These are phyloP conservation scores for Cryptosporidium xiaoi DNA, from an alignment of 169 alveolate species.

Conservation along the genomic window DNA sequence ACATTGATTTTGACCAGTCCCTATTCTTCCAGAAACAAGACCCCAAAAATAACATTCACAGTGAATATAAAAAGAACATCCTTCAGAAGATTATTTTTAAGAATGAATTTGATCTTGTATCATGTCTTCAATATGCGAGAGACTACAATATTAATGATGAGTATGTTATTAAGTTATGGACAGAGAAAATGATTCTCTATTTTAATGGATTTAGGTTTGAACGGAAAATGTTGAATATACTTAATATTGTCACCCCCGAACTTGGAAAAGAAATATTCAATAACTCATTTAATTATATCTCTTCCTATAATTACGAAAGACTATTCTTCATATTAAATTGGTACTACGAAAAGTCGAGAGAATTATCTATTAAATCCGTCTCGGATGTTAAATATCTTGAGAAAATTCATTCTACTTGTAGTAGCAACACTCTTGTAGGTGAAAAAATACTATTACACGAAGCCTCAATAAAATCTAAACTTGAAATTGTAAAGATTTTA, in stretches of 20 bases:
- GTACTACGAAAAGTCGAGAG: background rate
- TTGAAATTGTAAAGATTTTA: conserved; percentile 26
- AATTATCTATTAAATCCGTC: background rate
- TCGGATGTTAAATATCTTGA: background rate
- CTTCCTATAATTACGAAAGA: conserved; percentile 65
- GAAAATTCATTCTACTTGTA: background rate
- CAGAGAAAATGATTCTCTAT: conserved; percentile 26
- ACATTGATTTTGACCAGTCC: conserved; percentile 54
- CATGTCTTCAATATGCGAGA: conserved; percentile 56
- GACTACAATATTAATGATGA: conserved; percentile 66
- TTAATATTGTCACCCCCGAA: conserved; percentile 26
- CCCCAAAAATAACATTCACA: conserved; percentile 9
- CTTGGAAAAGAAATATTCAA: conserved; percentile 35
- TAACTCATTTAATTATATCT: conserved; percentile 15
- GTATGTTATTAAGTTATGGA: conserved; percentile 44
- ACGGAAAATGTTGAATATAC: conserved; percentile 28
- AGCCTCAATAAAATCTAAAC: conserved; percentile 2
- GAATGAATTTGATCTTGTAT: conserved; percentile 23
- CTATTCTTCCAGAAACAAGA: conserved; percentile 73
- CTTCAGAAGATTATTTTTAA: conserved; percentile 16
- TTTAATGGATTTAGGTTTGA: conserved; percentile 13
- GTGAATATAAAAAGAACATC: conserved; percentile 36
- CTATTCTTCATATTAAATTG: conserved; percentile 27
- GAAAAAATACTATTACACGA: background rate
- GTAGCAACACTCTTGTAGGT: background rate